Conservation (phyloP, 2,329 filamentous ascomycete species). For the Tolypocladium tropicale region DNA sequence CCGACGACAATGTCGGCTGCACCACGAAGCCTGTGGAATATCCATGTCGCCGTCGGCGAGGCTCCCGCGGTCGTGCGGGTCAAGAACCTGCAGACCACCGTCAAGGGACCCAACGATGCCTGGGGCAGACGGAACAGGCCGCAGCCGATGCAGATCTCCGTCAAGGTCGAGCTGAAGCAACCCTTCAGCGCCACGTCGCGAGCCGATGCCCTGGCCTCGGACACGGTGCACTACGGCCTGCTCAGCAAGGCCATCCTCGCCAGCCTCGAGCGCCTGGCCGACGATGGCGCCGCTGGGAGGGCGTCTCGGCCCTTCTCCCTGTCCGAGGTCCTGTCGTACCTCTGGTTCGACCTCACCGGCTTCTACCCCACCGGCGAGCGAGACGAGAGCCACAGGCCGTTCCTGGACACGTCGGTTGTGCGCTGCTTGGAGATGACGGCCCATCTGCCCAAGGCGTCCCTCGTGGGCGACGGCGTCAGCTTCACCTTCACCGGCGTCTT, state of each 20-base stretch:
- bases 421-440: conserved; percentile 42
- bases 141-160: conserved; percentile 54
- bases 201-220: conserved; percentile 50
- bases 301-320: conserved; percentile 8
- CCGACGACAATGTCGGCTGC: conserved; percentile 10
- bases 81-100: conserved; percentile 47
- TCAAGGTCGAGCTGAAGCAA: conserved; percentile 43
- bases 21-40: conserved; percentile 13
- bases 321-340: conserved; percentile 15
- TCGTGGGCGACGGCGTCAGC: conserved; percentile 51
- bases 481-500: conserved; percentile 36
- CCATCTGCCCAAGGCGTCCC: conserved; percentile 56
- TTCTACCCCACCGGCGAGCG: conserved; percentile 7
- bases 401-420: conserved; percentile 23
- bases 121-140: conserved; percentile 51
- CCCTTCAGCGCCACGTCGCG: conserved; percentile 48
- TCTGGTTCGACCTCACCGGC: conserved; percentile 23
- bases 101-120: conserved; percentile 51
- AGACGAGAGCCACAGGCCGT: conserved; percentile 8
- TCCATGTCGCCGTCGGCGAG: conserved; percentile 15
- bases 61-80: conserved; percentile 43
- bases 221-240: conserved; percentile 66
- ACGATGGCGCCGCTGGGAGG: neutral
- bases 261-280: conserved; percentile 25
- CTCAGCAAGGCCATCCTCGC: conserved; percentile 55